Base-by-base conservation (phyloP, 371 early-diverging fungal species). In the Funneliformis caledonium region DNA sequence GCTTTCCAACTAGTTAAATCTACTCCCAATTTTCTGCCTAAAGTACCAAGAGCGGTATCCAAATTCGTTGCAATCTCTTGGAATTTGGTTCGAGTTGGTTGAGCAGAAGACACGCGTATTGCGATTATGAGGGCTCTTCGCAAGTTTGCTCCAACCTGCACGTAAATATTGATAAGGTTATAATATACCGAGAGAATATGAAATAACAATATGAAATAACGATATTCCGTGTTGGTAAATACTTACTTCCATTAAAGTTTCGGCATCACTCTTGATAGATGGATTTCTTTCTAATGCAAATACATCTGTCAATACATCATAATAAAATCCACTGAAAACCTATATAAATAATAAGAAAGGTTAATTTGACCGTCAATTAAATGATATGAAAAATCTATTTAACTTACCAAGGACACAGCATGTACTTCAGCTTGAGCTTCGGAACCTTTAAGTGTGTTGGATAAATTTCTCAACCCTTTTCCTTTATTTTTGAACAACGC, bases 401-500 rank as follows among this genome's bases (percentile, higher is more conserved):
- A 26, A 26, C 47, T 72, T 33, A 72, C 72, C 72, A 52, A 4
- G 52, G 72, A 72, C 33, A 72, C 12, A 31, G 26, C n/a, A 50
- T 72, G 72, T 50, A 50, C 43, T 72, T 72, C 72, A 26, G 6
- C 12, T 72, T 14, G 19, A 22, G 50, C 72, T 33, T 16, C 4
- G 12, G 72, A 72, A 47, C 50, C 72, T 72, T 33, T 72, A 50
- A 50, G 22, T 10, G 7, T 5, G 26, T 72, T 72, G 4, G 31
- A 50, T 72, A 72, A 72, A 26, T 72, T 72, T 72, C 72, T 72
- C 50, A 72, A 48, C 3, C 72, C 72, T 50, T 72, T 72, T 22
- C 72, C 72, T 31, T 72, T 47, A 52, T 72, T 72, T 4, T 72
- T 26, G 43, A 31, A 72, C 31, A 72, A 26, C 5, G 7, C 47